Base-by-base conservation (phyloP, 495 filamentous ascomycete species). In the Platismatia glauca region DNA sequence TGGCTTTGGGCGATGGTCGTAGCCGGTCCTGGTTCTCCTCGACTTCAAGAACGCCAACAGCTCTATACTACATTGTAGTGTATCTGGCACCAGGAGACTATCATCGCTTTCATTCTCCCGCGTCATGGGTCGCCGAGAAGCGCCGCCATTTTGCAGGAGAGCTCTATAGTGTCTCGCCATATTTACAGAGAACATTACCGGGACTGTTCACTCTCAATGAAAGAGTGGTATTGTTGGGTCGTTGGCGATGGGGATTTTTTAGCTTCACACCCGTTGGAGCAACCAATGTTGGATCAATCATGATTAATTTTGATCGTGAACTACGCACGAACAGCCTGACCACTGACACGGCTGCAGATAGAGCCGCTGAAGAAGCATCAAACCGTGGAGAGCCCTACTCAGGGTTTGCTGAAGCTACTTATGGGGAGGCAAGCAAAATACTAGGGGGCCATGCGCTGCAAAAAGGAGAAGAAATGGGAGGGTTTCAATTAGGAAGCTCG, bases 61-160 rank as follows among this genome's bases (percentile, higher is more conserved):
- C 84, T n/a, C 83, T 98, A 33, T 96, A 91, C 79, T 99, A 97
- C 72, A 85, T 86, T 53, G 94, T 99, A 60, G 85, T 99, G 69
- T 99, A 99, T 76, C 84, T 99, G n/a, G 94, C 94, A 0, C 94
- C 94, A 0, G 94, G 94, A 33, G 94, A 99, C 75, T 99, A 99
- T 77, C 94, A 99, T 76, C 89, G 92, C 57, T 99, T 97, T 80
- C 94, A 99, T 75, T 94, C 89, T 5, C 94, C 94, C 0, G 85
- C 89, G 5, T 86, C 87, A 61, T 99, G 94, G 94, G 94, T 99
- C 2, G 92, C 89, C 39, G 88, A 96, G 73, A 84, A 82, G 68
- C 85, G 94, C 15, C 85, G 94, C 7, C 94, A 99, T 74, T 99
- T 99, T 73, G 91, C 94, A 12, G 94, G 94, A 33, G 94, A 99